phyloP scores from a whole-genome alignment of 176 grass and related monocot species.

The Aegilops umbellulata region DNA sequence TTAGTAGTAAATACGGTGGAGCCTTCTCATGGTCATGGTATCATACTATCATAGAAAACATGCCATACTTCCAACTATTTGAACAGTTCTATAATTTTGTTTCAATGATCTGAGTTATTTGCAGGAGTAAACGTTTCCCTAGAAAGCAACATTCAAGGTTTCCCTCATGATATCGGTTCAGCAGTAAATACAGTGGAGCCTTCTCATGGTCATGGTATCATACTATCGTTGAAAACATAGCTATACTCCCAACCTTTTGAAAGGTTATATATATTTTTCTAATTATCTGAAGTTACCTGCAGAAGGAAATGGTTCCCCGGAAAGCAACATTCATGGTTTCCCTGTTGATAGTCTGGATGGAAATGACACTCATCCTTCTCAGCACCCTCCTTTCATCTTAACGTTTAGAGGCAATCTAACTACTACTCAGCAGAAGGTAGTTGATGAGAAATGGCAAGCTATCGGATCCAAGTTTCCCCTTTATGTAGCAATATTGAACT shows the following conservation, averaged over 20 bases:
- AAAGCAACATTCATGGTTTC: no score
- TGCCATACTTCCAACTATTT: not conserved
- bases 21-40: not conserved
- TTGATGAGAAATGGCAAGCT: slow-evolving; percentile 19
- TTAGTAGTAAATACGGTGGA: not conserved
- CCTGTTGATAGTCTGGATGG: not conserved
- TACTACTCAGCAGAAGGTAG: slow-evolving; percentile 22
- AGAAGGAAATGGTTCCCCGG: no score
- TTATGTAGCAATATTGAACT: slow-evolving; percentile 32
- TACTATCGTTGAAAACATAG: not conserved
- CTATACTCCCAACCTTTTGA: not conserved
- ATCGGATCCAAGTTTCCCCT: slow-evolving; percentile 8
- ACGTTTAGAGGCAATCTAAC: not conserved
- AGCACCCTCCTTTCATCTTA: not conserved
- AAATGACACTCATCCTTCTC: not conserved
- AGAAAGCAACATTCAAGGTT: not conserved
- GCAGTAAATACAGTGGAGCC: not conserved
- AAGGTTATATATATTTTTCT: not conserved
- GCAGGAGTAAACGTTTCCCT: not conserved
- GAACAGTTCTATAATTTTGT: not conserved
- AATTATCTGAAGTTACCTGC: not conserved
- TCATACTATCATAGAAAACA: not conserved
- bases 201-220: not conserved
- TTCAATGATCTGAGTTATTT: not conserved
- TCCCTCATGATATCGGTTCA: no score